Base-by-base conservation (phyloP, 768 basidiomycete species). In the Boletus sensibilis region DNA sequence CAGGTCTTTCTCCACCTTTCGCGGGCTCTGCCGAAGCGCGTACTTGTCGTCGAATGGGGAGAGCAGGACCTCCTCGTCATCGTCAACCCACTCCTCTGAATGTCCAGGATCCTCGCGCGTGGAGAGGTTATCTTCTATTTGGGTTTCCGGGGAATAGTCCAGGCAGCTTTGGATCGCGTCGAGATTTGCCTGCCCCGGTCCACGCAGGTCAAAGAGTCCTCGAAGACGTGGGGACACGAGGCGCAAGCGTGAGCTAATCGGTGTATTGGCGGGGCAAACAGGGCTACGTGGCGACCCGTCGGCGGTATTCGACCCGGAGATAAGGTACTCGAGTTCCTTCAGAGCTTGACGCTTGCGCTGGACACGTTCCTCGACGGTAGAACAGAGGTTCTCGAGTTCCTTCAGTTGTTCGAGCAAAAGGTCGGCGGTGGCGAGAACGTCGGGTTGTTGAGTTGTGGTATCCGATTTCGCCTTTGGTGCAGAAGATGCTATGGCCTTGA, bases 391-490 rank as follows among this genome's bases (percentile, higher is more conserved):
- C 40, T 70, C 68, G 14, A 73, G 71, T 18, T 58, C 57, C 44
- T 59, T 60, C 4, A 71, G 42, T 5, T 71, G 69, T 33, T 62
- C 61, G 43, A 71, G 50, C 25, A 71, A 57, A 23, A 67, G 68
- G 49, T 61, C 70, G 3, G 71, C 68, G 16, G 69, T 73, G 29
- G 58, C 58, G 52, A 71, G 71, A n/a, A 69, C 38, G 43, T 71
- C 56, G 39, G 56, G 44, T 21, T 62, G 56, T 48, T 43, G 60
- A 10, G 55, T 27, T 44, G n/a, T 25, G 20, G 11, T 50, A 27
- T 33, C n/a, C 8, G 42, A 4, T 33, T 1, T 29, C 23, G 37
- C 25, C 12, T 29, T 21, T 38, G 56, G 46, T 25, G 51, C 21
- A 18, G 39, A 45, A n/a, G 10, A 25, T 23, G 29, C 1, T 7